Evolutionary conservation across 169 alveolate genomes (phyloP), one percentile per base, ranked within the genome.

Genomic region (Babesia bovis): DNA sequence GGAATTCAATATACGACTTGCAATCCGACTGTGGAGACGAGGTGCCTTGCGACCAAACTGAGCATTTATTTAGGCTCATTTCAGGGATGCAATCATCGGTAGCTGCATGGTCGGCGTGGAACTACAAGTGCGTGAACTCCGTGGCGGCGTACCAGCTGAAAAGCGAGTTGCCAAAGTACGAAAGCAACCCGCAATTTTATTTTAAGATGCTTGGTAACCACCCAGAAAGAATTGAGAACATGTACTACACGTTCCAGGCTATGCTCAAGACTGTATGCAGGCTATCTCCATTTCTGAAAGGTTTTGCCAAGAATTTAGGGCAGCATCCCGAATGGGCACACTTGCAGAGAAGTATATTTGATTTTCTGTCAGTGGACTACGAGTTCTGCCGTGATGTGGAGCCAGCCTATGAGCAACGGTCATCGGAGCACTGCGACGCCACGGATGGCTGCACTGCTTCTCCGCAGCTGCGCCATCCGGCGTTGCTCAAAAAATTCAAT

Each of bases 71-170:
- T 45, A 60, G 91, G 52, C 75, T 92, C 4, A 71, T 93, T 3
- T 86, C 94, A 0, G 97, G 97, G 1, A 84, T 93, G 89, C 97
- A 93, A 52, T 74, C 95, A 17, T 72, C 87, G 35, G 83, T 93
- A 17, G 91, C 94, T 19, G 93, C 87, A 50, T 91, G 90, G 51
- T 79, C 95, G 19, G 82, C 95, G 0, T 87, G 84, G 63, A 83
- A 92, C 82, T 90, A 85, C 73, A 75, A 82, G 53, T 84, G 88
- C 30, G 63, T 68, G 47, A 87, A 87, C 50, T 47, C 86, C 4
- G 71, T 66, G 12, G 86, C 71, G 56, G 90, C 88, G 9, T 78
- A 83, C 38, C 67, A 72, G 57, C 55, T 56, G 28, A 79, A 83
- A 50, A 67, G 35, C 36, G 82, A 67, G 41, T 42, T 79, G 42